Base-by-base conservation (phyloP, 495 filamentous ascomycete species). In the Rhypophila decipiens region DNA sequence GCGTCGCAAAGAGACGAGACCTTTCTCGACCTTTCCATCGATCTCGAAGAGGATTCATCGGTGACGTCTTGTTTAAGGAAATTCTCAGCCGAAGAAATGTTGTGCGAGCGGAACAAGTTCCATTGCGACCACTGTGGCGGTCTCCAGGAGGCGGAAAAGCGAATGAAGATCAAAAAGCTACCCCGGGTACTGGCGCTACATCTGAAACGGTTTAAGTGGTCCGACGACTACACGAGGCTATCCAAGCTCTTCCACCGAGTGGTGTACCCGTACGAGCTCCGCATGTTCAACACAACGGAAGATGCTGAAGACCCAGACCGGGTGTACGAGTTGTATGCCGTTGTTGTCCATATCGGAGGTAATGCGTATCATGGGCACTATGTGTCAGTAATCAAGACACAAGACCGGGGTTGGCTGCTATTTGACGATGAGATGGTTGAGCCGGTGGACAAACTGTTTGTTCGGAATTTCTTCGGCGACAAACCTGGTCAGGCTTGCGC, bases 361-460 rank as follows among this genome's bases (percentile, higher is more conserved):
- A 94, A 93, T 5, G 93, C 93, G 0, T 96, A 96, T 57, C 94
- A 97, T 57, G 93, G 93, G 10, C 93, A 98, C 59, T 98, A 98
- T 54, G 90, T 98, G 27, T 85, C 90, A 8, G 90, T 98, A 24
- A 93, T 98, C 72, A 98, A 98, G 65, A 98, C 93, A 1, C 82
- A 95, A 60, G 91, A 97, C 60, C 79, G 87, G 18, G 93, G 93
- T 21, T 98, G 93, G 93, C 63, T 98, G 44, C 69, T 98, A 3
- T 98, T 98, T 52, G 93, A 98, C 55, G 93, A 98, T 63, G 93
- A 98, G 70, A 85, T 97, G 77, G 93, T 98, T 11, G 93, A 97
- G 60, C 93, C 94, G 0, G 93, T 98, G 5, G 89, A 96, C 59
- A 96, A 96, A 61, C 83, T 82, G 58, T 98, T 93, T 60, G 94